Percentiles rank a stretch among this genome's conserved stretches.
Conservation (phyloP, 75 land plant genomes). For the Cryptomeria japonica region DNA sequence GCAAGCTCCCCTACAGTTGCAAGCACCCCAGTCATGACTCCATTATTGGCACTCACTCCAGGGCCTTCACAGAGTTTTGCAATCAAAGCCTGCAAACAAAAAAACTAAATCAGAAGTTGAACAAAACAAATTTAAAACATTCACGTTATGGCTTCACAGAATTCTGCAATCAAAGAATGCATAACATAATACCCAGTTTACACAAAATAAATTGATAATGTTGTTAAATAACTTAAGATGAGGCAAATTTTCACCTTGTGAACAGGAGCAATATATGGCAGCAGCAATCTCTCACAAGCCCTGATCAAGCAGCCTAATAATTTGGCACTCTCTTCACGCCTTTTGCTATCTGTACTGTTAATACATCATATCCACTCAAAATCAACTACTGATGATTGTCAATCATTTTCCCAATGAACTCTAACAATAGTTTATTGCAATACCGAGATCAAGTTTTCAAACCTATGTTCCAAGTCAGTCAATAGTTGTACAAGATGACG, state of each 20-base stretch:
- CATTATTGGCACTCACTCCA: slow-evolving; percentile 81
- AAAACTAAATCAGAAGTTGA: not conserved
- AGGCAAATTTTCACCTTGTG: slow-evolving; percentile 58
- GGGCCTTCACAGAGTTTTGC: slow-evolving; percentile 76
- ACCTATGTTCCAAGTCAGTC: slow-evolving; percentile 91
- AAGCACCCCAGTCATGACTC: slow-evolving; percentile 88
- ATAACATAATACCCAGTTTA: not conserved
- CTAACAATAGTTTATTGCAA: not conserved
- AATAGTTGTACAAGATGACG: slow-evolving; percentile 92
- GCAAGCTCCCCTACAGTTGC: slow-evolving; percentile 99
- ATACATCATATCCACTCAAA: slow-evolving; percentile 6
- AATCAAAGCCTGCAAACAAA: slow-evolving; percentile 66
- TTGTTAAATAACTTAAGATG: not conserved
- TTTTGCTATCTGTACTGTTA: slow-evolving; percentile 92
- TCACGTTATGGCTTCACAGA: slow-evolving; percentile 64
- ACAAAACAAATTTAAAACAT: slow-evolving; percentile 20
- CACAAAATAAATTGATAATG: not conserved
- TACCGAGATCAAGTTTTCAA: not conserved
- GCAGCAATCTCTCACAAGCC: slow-evolving; percentile 81
- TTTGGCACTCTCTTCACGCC: slow-evolving; percentile 97
- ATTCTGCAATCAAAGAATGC: slow-evolving; percentile 81
- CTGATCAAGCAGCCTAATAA: slow-evolving; percentile 90
- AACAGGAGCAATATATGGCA: slow-evolving; percentile 93
- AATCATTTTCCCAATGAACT: not conserved
- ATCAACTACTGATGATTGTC: not conserved